Evolutionary conservation across 148 eudicot species (phyloP).

Genomic region (Vaccinium macrocarpon): DNA sequence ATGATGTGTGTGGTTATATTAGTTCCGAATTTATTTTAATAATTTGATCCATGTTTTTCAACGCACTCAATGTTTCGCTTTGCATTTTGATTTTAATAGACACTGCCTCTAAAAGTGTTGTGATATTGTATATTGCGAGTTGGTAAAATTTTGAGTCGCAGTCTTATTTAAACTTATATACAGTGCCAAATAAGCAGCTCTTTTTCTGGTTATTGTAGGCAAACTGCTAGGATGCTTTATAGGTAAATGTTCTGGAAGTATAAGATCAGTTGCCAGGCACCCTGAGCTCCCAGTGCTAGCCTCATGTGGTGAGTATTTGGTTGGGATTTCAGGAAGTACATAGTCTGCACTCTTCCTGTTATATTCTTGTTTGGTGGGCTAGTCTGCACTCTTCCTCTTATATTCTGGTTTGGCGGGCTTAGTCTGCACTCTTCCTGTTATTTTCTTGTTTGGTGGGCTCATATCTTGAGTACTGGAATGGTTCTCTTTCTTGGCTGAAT

Average conservation of each 20-base stretch:
- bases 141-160: background rate
- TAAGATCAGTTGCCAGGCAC: slow-evolving; percentile 83
- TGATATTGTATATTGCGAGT: background rate
- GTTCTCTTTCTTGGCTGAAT: background rate
- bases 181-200: background rate
- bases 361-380: too few species aligned
- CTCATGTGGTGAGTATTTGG: slow-evolving; percentile 70
- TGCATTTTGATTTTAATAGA: background rate
- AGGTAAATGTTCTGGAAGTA: slow-evolving; percentile 97
- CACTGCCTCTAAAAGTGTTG: background rate
- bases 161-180: background rate
- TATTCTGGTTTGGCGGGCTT: slow-evolving; percentile 6
- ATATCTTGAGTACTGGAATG: background rate
- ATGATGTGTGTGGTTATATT: background rate
- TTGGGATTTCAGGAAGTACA: background rate
- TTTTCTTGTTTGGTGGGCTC: slow-evolving; percentile 1
- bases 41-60: background rate
- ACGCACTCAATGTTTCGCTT: background rate
- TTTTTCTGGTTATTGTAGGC: slow-evolving; percentile 43
- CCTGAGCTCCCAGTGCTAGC: slow-evolving; percentile 86
- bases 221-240: slow-evolving; percentile 80
- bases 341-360: background rate
- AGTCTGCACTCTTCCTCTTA: too few species aligned
- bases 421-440: background rate
- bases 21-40: background rate